phyloP scores from a whole-genome alignment of 306 rosid species.

The Cyamopsis tetragonoloba region DNA sequence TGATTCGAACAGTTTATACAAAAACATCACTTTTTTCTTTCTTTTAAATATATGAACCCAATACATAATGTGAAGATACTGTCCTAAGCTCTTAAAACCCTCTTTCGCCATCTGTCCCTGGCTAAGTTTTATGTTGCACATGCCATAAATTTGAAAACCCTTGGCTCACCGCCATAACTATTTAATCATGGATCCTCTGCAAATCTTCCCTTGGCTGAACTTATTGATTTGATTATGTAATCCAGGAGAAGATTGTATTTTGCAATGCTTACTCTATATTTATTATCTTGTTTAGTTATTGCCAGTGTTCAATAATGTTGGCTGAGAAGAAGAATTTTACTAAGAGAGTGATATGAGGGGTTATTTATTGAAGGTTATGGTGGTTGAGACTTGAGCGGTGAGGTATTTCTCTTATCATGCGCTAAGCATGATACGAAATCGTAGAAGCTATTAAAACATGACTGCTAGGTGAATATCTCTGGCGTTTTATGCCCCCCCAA shows the following conservation, averaged over 20 bases:
- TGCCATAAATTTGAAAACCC: background rate
- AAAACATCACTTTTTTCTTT: no score
- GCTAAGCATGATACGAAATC: background rate
- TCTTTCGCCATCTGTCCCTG: background rate
- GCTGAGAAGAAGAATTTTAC: background rate
- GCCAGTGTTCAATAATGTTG: background rate
- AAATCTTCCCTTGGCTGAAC: conserved; percentile 6
- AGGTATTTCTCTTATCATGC: background rate
- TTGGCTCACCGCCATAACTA: background rate
- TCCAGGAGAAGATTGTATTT: background rate
- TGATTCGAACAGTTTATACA: background rate
- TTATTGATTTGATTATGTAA: background rate
- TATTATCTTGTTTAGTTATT: background rate
- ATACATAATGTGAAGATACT: conserved; percentile 1
- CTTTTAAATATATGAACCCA: background rate
- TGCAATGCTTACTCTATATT: background rate
- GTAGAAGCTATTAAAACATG: background rate
- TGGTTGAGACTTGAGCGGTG: conserved; percentile 11
- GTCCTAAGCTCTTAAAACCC: background rate
- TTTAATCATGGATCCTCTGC: background rate
- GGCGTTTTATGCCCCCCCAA: background rate
- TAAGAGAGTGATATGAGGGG: background rate
- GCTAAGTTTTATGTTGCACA: background rate
- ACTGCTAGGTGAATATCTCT: background rate
- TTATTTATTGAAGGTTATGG: background rate